Evolutionary conservation across 108 stramenopile genomes (phyloP), one percentile per base, ranked within the genome.

Genomic region (Discostella stelligeroides): DNA sequence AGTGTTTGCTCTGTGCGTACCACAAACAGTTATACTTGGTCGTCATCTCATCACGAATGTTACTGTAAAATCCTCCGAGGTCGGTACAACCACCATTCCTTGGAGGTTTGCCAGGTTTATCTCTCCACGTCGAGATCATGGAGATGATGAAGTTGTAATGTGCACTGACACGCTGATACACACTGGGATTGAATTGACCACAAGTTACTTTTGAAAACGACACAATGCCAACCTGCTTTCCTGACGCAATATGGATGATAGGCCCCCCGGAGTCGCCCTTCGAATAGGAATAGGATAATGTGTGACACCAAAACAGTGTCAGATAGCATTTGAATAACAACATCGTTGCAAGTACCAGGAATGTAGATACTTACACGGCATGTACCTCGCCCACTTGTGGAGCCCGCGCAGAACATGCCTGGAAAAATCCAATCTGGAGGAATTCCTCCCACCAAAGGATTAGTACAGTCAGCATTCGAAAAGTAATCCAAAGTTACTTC

Each of bases 261-360:
- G 55, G 30, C 10, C 55, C 55, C 12, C 55, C 55, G 0, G 55
- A 56, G 55, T 56, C 55, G 15, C 54, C 54, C 54, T n/a, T n/a
- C 17, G 23, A 6, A 21, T 21, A 51, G n/a, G 1, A 21, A 23
- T 18, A 4, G 2, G 23, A 21, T 23, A 51, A 21, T 10, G 10
- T 51, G n/a, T n/a, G n/a, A 10, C 20, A 6, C 2, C 10, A 51
- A 51, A 51, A 10, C 10, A 23, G 0, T 21, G 2, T 14, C n/a
- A n/a, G n/a, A n/a, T n/a, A n/a, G n/a, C n/a, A n/a, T n/a, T n/a
- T n/a, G n/a, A n/a, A n/a, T n/a, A n/a, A n/a, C n/a, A n/a, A n/a
- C n/a, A n/a, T n/a, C n/a, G n/a, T n/a, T n/a, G n/a, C n/a, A n/a
- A n/a, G n/a, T n/a, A n/a, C n/a, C n/a, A n/a, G n/a, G n/a, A n/a